Evolutionary conservation across 345 rosid species (phyloP), one percentile per base, ranked within the genome.

Genomic region (Rhodomyrtus tomentosa): DNA sequence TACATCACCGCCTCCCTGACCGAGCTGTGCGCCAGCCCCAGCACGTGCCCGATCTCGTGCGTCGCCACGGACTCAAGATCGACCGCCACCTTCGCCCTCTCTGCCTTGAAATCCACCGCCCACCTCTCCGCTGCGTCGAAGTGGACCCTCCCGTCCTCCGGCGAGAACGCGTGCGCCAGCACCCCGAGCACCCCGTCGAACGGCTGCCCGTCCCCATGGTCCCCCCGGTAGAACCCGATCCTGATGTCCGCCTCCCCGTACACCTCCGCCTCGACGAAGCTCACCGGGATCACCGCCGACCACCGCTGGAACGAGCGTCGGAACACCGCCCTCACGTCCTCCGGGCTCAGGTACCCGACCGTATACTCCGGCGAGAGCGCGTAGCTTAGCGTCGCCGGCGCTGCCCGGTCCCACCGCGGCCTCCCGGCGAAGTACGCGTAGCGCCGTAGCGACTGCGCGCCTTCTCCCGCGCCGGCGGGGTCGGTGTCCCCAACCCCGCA

Each of bases 1-100:
- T 94, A 97, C 99, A 97, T 97, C 86, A 97, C 95, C 5, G 99
- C 98, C 38, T 93, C 94, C 55, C 91, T 91, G 0, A 90, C 91
- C 81, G 98, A 89, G n/a, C 93, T 88, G 85, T 97, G 99, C 50
- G 90, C 98, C 85, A 97, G 86, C 4, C 99, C 98, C 27, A 97
- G 89, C 48, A 94, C 82, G 81, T 96, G 99, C 68, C 99, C 98
- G 2, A 96, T 96, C 91, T 96, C 99, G 84, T 96, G 99, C 5
- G 93, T 95, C 27, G 93, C 99, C 87, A 96, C 99, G 2, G 99
- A 95, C 81, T 96, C 99, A 91, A 96, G 88, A 50, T 96, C 98
- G 86, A 96, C 91, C 10, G 98, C 98, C 29, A n/a, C 88, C 84
- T 54, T 90, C 18, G 94, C 94, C 83, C 86, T 91, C 49, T 62